Evolutionary conservation across 495 filamentous ascomycete species (phyloP).

Genomic region (Aspergillus bertholletiae): DNA sequence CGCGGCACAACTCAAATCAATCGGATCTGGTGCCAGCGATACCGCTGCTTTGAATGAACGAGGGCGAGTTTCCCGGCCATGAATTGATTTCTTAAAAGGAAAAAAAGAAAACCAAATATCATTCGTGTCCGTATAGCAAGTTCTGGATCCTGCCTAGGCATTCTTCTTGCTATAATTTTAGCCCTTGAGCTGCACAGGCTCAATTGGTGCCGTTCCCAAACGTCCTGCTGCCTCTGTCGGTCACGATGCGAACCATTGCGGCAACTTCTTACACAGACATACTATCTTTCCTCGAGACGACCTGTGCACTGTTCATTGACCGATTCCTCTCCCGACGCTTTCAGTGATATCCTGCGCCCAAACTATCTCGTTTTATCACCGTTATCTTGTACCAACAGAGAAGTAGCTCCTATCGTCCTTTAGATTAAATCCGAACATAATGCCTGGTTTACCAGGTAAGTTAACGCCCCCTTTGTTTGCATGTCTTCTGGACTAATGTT

Average conservation of each 20-base stretch:
- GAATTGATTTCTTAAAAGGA: neutral
- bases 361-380: constrained; percentile 12
- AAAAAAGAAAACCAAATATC: too few species aligned
- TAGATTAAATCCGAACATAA: constrained; percentile 30
- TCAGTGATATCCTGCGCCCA: neutral
- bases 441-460: constrained; percentile 86
- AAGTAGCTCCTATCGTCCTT: constrained; percentile 5
- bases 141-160: neutral
- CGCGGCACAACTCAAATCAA: neutral
- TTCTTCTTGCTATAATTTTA: neutral
- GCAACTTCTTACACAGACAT: constrained; percentile 24
- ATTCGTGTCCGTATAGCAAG: neutral
- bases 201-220: constrained; percentile 10
- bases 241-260: constrained; percentile 31
- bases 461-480: constrained; percentile 8
- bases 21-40: neutral
- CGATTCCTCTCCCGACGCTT: neutral
- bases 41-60: neutral
- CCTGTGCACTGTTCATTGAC: constrained; percentile 9
- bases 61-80: neutral
- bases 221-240: constrained; percentile 14
- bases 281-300: constrained; percentile 15
- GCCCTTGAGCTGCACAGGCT: constrained; percentile 6
- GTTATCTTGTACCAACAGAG: constrained; percentile 12
- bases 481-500: neutral